These are phyloP conservation scores for Metschnikowia dekortorum DNA, from an alignment of 805 yeast genomes.

Conservation along the genomic window DNA sequence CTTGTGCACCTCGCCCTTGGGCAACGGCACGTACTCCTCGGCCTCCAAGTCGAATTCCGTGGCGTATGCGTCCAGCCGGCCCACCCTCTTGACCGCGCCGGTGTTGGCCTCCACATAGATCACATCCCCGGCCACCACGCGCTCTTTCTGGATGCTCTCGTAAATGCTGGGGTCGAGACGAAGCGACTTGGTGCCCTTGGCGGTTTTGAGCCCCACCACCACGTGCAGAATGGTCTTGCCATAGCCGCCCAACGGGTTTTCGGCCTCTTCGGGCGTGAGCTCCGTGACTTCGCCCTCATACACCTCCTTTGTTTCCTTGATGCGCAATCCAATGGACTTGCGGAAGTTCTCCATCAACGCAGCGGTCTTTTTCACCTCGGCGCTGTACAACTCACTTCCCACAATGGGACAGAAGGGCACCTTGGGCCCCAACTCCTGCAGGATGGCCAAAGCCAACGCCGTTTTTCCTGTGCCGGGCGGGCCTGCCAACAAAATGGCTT, in stretches of 20 bases:
- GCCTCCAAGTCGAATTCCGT: conserved; percentile 98
- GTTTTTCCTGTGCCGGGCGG: conserved; percentile 99
- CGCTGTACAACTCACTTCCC: conserved; percentile 88
- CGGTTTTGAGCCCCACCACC: conserved; percentile 86
- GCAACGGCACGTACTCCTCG: conserved; percentile 96
- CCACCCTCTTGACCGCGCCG: conserved; percentile 95
- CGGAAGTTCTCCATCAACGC: conserved; percentile 95
- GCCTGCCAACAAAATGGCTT: conserved; percentile 93
- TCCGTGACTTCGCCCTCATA: conserved; percentile 98
- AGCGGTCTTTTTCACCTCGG: conserved; percentile 97
- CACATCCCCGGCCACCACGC: conserved; percentile 93
- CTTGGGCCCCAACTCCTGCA: conserved; percentile 94
- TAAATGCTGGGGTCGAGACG: conserved; percentile 90
- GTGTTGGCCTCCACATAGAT: conserved; percentile 96
- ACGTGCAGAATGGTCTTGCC: conserved; percentile 96
- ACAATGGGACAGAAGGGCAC: conserved; percentile 98
- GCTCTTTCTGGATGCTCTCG: conserved; percentile 91
- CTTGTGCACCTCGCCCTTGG: conserved; percentile 98
- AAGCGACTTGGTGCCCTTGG: conserved; percentile 83
- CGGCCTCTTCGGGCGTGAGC: conserved; percentile 91
- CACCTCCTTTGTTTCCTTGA: conserved; percentile 95
- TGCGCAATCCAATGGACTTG: conserved; percentile 92
- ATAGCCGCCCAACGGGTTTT: conserved; percentile 94
- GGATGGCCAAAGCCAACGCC: conserved; percentile 91
- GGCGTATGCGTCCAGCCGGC: conserved; percentile 97